Percentiles rank a stretch among this genome's conserved stretches.
Evolutionary conservation across 73 alveolate genomes (phyloP).

Genomic region (Stentor roeselii): DNA sequence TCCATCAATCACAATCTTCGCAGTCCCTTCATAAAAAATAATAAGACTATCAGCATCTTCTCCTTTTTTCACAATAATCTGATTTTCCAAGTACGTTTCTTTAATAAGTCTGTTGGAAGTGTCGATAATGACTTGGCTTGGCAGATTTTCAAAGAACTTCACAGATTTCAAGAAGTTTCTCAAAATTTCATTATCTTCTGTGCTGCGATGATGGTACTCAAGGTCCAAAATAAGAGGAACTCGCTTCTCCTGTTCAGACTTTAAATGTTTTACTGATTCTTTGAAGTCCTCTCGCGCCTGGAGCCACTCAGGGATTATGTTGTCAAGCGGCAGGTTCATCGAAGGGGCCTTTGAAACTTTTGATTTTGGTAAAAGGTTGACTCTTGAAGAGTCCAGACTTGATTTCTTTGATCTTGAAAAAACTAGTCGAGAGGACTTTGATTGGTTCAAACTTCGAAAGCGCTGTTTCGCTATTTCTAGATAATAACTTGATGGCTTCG

Average conservation of each 20-base stretch:
- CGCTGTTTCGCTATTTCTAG: not conserved
- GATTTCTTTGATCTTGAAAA: no score
- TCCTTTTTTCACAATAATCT: not conserved
- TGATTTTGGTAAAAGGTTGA: no score
- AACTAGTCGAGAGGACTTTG: not conserved
- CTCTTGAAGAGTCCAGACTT: no score
- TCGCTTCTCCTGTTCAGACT: not conserved
- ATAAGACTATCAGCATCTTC: not conserved
- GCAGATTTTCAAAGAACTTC: not conserved
- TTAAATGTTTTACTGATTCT: not conserved
- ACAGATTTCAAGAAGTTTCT: not conserved
- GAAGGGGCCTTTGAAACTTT: not conserved
- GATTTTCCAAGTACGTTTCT: not conserved
- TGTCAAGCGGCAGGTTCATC: not conserved
- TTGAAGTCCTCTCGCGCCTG: not conserved
- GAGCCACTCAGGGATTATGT: not conserved
- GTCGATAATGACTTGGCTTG: not conserved
- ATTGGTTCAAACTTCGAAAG: no score
- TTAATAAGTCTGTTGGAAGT: not conserved
- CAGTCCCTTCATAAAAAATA: not conserved
- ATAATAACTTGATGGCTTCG: not conserved
- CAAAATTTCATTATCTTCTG: not conserved
- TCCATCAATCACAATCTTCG: slow-evolving; percentile 1
- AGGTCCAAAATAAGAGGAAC: not conserved
- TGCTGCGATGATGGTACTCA: not conserved